Conservation (phyloP, 495 filamentous ascomycete species). For the Hyaloscypha finlandica region DNA sequence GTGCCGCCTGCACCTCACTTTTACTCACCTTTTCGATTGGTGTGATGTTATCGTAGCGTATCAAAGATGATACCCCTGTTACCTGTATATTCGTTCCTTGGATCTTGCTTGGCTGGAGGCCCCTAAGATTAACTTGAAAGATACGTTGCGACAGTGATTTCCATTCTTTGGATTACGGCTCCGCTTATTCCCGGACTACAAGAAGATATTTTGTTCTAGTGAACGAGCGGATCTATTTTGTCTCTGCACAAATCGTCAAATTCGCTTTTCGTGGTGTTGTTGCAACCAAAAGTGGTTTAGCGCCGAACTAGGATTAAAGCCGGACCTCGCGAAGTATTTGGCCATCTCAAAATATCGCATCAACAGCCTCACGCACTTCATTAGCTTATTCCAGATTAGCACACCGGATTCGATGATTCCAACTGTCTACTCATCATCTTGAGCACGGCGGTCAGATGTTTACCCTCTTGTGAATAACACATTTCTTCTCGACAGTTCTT, state of each 20-base stretch:
- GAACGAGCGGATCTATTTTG: neutral
- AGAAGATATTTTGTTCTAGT: no score
- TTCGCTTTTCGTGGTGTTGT: conserved; percentile 19
- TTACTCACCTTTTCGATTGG: no score
- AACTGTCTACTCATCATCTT: neutral
- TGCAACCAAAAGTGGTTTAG: neutral
- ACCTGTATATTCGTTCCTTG: no score
- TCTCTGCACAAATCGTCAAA: no score
- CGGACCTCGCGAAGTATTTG: neutral
- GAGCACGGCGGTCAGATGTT: conserved; percentile 6
- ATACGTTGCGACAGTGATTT: no score
- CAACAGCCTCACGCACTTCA: neutral
- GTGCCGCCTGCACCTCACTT: no score
- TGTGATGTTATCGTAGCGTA: no score
- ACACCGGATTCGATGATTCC: neutral
- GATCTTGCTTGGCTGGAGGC: no score
- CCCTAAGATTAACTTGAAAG: no score
- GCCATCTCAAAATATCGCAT: neutral
- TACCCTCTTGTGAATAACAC: neutral
- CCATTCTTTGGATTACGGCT: no score
- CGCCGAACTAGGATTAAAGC: neutral
- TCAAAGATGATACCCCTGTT: no score
- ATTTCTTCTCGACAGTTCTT: neutral
- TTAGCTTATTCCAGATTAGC: neutral
- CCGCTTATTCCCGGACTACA: no score